Percentiles rank a stretch among this genome's conserved stretches.
Evolutionary conservation across 2,329 filamentous ascomycete genomes (phyloP).

Genomic region (Alternaria solani): DNA sequence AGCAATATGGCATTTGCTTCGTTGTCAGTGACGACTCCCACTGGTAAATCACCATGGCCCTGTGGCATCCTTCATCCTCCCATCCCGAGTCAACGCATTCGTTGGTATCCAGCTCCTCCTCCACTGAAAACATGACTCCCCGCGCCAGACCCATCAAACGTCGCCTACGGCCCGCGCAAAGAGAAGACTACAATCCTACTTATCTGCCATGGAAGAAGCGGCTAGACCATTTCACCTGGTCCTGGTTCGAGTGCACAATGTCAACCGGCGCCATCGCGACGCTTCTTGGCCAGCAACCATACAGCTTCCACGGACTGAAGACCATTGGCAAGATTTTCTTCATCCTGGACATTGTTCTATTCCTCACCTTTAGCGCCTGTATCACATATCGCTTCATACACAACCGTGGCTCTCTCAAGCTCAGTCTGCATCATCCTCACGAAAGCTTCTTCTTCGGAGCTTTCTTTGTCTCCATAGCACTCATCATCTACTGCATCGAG

Average conservation of each 20-base stretch:
- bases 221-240: constrained; percentile 55
- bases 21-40: neutral
- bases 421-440: constrained; percentile 68
- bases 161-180: constrained; percentile 8
- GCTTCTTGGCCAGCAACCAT: constrained; percentile 64
- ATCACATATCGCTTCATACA: constrained; percentile 67
- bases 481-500: constrained; percentile 53
- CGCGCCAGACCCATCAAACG: constrained; percentile 12
- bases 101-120: neutral
- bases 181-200: constrained; percentile 18
- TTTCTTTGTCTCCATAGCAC: constrained; percentile 68
- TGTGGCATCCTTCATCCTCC: neutral
- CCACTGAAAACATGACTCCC: constrained; percentile 14
- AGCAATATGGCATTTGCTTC: constrained; percentile 11
- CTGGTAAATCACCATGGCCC: neutral
- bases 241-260: constrained; percentile 78
- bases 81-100: constrained; percentile 1
- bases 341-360: constrained; percentile 71
- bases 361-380: constrained; percentile 63
- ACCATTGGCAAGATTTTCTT: constrained; percentile 72
- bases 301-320: constrained; percentile 68
- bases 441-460: constrained; percentile 78
- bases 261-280: constrained; percentile 73
- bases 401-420: constrained; percentile 59
- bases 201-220: constrained; percentile 29